phyloP scores from a whole-genome alignment of 2,329 filamentous ascomycete genomes.

The Talaromyces sp. region DNA sequence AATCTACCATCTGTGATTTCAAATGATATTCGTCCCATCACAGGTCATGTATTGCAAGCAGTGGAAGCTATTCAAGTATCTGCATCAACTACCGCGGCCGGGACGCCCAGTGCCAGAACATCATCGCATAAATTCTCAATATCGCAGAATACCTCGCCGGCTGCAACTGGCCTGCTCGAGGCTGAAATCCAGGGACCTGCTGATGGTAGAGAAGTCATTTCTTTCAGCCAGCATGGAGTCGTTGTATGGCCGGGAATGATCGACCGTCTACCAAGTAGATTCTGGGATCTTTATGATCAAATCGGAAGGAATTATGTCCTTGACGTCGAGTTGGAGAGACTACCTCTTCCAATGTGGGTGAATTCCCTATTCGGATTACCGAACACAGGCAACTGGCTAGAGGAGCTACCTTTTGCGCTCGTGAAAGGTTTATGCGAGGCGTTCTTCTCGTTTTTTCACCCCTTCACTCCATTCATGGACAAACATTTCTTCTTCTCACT shows the following conservation, averaged over 20 bases:
- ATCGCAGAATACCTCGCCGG: conserved; percentile 27
- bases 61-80: conserved; percentile 20
- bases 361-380: conserved; percentile 34
- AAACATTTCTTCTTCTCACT: conserved; percentile 51
- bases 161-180: conserved; percentile 28
- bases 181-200: conserved; percentile 28
- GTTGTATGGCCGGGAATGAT: conserved; percentile 50
- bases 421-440: conserved; percentile 53
- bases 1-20: conserved; percentile 39
- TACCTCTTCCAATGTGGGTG: conserved; percentile 43
- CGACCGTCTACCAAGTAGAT: conserved; percentile 41
- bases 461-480: conserved; percentile 53
- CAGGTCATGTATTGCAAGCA: conserved; percentile 26
- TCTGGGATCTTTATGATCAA: conserved; percentile 37
- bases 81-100: background rate
- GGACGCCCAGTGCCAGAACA: conserved; percentile 10
- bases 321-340: conserved; percentile 48
- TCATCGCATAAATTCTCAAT: conserved; percentile 12
- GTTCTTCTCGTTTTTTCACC: conserved; percentile 55
- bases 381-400: conserved; percentile 43
- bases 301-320: conserved; percentile 51
- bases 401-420: conserved; percentile 46
- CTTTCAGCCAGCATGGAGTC: conserved; percentile 53
- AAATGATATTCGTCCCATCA: conserved; percentile 32
- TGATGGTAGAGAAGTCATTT: conserved; percentile 39